Evolutionary conservation across 2,329 filamentous ascomycete genomes (phyloP), one percentile per base, ranked within the genome.

Genomic region (Talaromyces piceae): DNA sequence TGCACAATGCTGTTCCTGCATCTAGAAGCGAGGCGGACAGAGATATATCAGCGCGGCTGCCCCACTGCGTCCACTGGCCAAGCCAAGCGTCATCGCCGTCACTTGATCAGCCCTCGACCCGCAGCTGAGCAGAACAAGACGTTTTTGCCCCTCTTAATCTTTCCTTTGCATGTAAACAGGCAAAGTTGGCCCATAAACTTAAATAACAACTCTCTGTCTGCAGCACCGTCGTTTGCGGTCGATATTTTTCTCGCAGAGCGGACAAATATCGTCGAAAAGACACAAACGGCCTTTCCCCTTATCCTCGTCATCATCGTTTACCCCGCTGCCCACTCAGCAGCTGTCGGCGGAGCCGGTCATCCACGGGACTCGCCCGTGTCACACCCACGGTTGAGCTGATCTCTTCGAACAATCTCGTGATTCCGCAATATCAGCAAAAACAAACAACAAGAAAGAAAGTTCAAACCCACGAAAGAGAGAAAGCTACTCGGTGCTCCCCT

Each of bases 271-370:
- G 20, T 4, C 18, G 3, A 27, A 30, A 28, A n/a, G n/a, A n/a
- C n/a, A n/a, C 9, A 45, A 11, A 45, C 13, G 11, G 43, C 43
- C 33, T n/a, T 22, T 45, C 16, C n/a, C 39, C 12, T 25, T n/a
- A 20, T 41, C 31, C 44, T 43, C 49, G 23, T 22, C 31, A 20
- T 7, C 45, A 13, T 16, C 18, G n/a, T n/a, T 16, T 37, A 16
- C 16, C 9, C 20, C 25, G 18, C 30, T 16, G 20, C 46, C 26
- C 16, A 12, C 45, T 47, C n/a, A 41, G 23, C 47, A 16, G 12
- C 28, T 27, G 50, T 52, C 45, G 49, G 51, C 51, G 46, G 46
- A 52, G 47, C 39, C 33, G 47, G 51, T 53, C 51, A 53, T 50
- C 47, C 51, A 50, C 47, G 47, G 47, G 47, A 47, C 47, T 18